Conservation (phyloP, 805 yeast genomes). For the Kodamaea laetipori region DNA sequence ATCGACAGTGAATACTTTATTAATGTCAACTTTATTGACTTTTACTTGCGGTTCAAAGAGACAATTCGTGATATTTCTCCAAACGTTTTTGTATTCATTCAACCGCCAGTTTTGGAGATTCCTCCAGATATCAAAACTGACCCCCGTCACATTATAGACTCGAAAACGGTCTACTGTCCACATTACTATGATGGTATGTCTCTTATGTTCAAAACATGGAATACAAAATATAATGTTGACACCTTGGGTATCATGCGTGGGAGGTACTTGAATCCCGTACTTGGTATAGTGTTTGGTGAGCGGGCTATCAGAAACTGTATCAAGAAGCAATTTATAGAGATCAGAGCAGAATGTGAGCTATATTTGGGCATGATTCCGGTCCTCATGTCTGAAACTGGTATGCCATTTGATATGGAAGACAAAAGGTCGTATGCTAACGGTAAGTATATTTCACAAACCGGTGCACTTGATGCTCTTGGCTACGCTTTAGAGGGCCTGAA, state of each 20-base stretch:
- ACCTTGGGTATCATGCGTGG: constrained; percentile 86
- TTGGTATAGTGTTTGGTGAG: constrained; percentile 83
- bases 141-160: constrained; percentile 52
- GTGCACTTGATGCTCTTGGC: constrained; percentile 81
- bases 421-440: constrained; percentile 69
- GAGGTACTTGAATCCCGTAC: constrained; percentile 67
- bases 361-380: constrained; percentile 73
- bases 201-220: constrained; percentile 90
- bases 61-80: constrained; percentile 48
- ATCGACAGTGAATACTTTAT: constrained; percentile 47
- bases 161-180: constrained; percentile 72
- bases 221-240: constrained; percentile 77
- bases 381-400: constrained; percentile 91
- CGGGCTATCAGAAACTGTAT: constrained; percentile 72
- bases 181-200: constrained; percentile 97
- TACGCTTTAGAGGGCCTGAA: constrained; percentile 75
- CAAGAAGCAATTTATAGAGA: constrained; percentile 63
- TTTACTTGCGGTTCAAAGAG: constrained; percentile 52
- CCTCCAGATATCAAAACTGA: constrained; percentile 69
- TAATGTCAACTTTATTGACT: constrained; percentile 65
- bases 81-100: constrained; percentile 61
- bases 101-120: constrained; percentile 76
- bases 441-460: constrained; percentile 69
- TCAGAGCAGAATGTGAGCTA: constrained; percentile 63
- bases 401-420: constrained; percentile 94